Base-by-base conservation (phyloP, 768 basidiomycete genomes). In the Omphalotus guepiniiformis region DNA sequence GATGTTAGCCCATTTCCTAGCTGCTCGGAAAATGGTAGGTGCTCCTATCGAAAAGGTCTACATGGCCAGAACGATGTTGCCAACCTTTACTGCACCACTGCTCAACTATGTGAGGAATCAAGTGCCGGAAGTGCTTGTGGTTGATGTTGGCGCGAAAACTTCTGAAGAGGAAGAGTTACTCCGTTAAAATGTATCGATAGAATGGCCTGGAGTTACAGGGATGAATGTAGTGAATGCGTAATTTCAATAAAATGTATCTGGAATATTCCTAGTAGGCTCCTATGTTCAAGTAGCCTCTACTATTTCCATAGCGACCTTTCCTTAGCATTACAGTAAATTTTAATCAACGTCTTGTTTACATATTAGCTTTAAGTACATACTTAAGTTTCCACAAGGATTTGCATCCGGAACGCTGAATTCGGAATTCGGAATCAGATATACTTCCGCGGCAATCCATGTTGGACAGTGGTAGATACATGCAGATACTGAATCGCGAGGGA, bases 151-250 rank as follows among this genome's bases (percentile, higher is more conserved):
- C 4, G 57, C 67, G 8, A 73, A 65, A 42, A 71, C 77, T n/a
- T 59, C 62, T 2, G 78, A 80, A 53, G 79, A 80, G 55, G 62
- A 63, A 36, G 59, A 42, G 35, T 22, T 76, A 29, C 35, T 69
- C 40, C 44, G 15, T 46, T 16, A 46, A 12, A 23, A 12, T 27
- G 3, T 15, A 5, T 1, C 15, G 18, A 13, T 36, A 7, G 32
- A 34, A 6, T 36, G 35, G 23, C 35, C 38, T 19, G 30, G 18
- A 34, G 15, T 8, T 18, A 30, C n/a, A 46, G 11, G 44, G 32
- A 46, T 25, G 9, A 32, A n/a, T 9, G 30, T 9, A 9, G n/a
- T 32, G 30, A 9, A 9, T 32, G 30, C 30, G 30, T 32, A 9
- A 32, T 32, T 32, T 32, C 30, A 32, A 32, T n/a, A 32, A 32